Conservation (phyloP, 140 eudicot species). For the Bidens hawaiensis region DNA sequence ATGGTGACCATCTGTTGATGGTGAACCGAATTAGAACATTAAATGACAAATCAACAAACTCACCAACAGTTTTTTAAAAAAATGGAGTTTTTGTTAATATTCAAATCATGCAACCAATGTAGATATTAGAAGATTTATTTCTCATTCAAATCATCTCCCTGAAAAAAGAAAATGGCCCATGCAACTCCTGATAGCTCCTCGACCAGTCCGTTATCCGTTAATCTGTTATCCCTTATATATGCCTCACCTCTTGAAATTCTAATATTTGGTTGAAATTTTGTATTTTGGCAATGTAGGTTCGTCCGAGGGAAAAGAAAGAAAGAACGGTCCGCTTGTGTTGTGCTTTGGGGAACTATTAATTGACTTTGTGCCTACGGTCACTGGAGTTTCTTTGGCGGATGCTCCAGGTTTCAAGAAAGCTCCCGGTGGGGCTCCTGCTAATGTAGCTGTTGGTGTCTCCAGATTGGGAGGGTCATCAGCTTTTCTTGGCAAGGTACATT, state of each 20-base stretch:
- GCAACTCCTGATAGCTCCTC: no score
- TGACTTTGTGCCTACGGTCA: conserved; percentile 55
- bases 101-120: no score
- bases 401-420: conserved; percentile 68
- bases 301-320: conserved; percentile 10
- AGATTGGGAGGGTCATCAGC: conserved; percentile 65
- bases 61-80: no score
- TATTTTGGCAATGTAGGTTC: neutral
- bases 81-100: neutral
- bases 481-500: conserved; percentile 61
- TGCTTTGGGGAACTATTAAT: conserved; percentile 64
- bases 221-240: no score
- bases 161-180: conserved; percentile 3
- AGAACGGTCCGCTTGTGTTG: conserved; percentile 29
- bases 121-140: no score
- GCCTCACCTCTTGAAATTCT: no score
- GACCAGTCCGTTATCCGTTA: no score
- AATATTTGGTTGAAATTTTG: neutral
- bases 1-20: conserved; percentile 18
- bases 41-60: conserved; percentile 2
- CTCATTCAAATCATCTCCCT: neutral
- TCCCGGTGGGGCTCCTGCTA: conserved; percentile 72
- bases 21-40: neutral
- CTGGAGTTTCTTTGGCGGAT: conserved; percentile 65
- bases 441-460: conserved; percentile 50